Percentiles rank a stretch among this genome's conserved stretches.
These are phyloP conservation scores for Lachancea thermotolerans DNA, from an alignment of 805 yeast species.

Conservation along the genomic window DNA sequence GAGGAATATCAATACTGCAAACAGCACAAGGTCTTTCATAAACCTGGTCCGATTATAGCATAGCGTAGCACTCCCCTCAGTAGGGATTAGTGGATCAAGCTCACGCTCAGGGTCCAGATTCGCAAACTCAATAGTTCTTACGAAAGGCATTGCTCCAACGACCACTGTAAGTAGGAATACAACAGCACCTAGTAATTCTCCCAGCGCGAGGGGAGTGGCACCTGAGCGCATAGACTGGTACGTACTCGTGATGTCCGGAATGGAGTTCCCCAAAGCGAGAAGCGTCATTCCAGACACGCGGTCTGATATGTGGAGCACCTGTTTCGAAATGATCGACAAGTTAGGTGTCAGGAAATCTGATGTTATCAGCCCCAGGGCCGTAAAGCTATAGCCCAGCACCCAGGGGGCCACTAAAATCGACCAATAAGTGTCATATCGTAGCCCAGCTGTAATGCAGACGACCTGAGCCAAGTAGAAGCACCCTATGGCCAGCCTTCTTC, in stretches of 20 bases:
- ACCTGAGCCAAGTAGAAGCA: conserved; percentile 3
- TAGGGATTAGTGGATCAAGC: not conserved
- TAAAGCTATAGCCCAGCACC: conserved; percentile 40
- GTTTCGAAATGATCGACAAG: conserved; percentile 54
- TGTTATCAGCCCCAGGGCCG: conserved; percentile 69
- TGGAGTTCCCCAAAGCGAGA: conserved; percentile 85
- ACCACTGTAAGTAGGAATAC: conserved; percentile 75
- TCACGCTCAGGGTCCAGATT: conserved; percentile 7
- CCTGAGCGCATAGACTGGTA: conserved; percentile 70
- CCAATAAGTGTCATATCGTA: not conserved
- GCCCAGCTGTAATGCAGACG: not conserved
- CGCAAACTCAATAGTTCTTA: conserved; percentile 54
- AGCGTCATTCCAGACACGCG: conserved; percentile 80
- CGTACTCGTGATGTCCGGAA: conserved; percentile 84
- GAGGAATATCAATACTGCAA: conserved; percentile 43
- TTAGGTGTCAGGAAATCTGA: conserved; percentile 80
- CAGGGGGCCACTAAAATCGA: conserved; percentile 14
- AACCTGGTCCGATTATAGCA: conserved; percentile 39
- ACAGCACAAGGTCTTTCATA: conserved; percentile 54
- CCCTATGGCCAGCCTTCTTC: conserved; percentile 35
- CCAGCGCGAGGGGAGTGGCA: conserved; percentile 74
- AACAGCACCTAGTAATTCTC: conserved; percentile 89
- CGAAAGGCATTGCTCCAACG: conserved; percentile 68
- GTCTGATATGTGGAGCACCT: conserved; percentile 56
- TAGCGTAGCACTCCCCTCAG: not conserved